Conservation (phyloP, 345 rosid species). For the Mercurialis annua region DNA sequence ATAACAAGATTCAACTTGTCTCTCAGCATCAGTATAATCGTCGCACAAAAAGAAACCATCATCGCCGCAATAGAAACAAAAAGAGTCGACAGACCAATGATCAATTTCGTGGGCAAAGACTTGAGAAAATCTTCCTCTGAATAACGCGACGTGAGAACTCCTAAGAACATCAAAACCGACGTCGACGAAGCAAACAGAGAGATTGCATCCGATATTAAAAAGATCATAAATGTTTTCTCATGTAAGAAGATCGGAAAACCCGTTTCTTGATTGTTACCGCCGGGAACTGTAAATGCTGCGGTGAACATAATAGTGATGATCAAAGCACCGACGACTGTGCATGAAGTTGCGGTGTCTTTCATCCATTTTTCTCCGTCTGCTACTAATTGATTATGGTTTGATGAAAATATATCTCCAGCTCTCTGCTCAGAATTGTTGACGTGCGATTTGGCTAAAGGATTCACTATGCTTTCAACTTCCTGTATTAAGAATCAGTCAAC, state of each 20-base stretch:
- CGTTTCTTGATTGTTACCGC: conserved; percentile 8
- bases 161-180: conserved; percentile 17
- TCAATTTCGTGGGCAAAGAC: conserved; percentile 8
- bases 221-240: conserved; percentile 4
- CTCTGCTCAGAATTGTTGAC: conserved; percentile 11
- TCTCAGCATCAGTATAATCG: neutral
- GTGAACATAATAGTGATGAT: conserved; percentile 19
- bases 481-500: neutral
- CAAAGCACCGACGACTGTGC: conserved; percentile 18
- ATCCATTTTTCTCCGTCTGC: conserved; percentile 17
- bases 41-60: conserved; percentile 16
- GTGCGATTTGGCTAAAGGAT: conserved; percentile 3
- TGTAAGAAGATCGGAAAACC: conserved; percentile 13
- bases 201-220: conserved; percentile 19
- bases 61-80: conserved; percentile 17
- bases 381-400: neutral
- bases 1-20: neutral
- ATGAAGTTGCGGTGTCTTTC: conserved; percentile 16
- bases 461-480: conserved; percentile 20
- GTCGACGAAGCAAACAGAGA: conserved; percentile 18
- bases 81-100: conserved; percentile 14
- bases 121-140: conserved; percentile 17
- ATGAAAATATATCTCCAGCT: conserved; percentile 21
- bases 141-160: conserved; percentile 21
- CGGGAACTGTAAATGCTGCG: conserved; percentile 28